A percentile compares a stretch with the other conserved stretches of the same genome.
Conservation (phyloP, 192 early-diverging fungal species). For the Lunasporangiospora selenospora region DNA sequence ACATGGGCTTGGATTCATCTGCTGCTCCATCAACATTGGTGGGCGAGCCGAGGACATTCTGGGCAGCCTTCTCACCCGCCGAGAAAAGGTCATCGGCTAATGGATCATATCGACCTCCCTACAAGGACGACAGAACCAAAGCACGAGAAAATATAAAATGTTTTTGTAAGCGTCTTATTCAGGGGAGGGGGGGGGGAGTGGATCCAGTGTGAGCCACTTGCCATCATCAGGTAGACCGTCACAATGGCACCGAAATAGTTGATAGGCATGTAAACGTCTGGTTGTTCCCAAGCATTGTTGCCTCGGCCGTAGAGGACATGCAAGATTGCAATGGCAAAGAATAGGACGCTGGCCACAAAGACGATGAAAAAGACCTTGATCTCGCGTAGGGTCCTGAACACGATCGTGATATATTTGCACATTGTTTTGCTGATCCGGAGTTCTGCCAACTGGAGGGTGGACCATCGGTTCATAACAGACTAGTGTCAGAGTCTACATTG, state of each 20-base stretch:
- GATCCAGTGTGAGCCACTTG: background rate
- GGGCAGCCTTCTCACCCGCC: too few species aligned
- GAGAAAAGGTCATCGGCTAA: constrained; percentile 1
- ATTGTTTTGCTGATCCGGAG: constrained; percentile 7
- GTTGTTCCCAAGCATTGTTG: background rate
- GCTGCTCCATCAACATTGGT: too few species aligned
- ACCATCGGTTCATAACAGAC: too few species aligned
- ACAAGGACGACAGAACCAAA: too few species aligned
- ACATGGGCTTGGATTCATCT: too few species aligned
- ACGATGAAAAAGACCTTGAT: constrained; percentile 25
- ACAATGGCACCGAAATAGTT: constrained; percentile 4
- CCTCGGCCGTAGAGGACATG: background rate
- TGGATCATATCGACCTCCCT: constrained; percentile 29
- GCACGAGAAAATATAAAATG: background rate
- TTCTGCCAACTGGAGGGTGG: constrained; percentile 30
- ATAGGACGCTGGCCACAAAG: background rate
- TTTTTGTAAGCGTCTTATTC: background rate
- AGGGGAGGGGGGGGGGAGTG: too few species aligned
- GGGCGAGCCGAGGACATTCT: too few species aligned
- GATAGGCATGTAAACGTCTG: background rate
- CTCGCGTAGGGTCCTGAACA: background rate
- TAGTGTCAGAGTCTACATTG: too few species aligned
- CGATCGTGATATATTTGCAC: constrained; percentile 15
- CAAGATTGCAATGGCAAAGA: constrained; percentile 16
- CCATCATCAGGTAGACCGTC: constrained; percentile 17